phyloP scores from a whole-genome alignment of 176 grass and related monocot species.

The Alloteropsis semialata region DNA sequence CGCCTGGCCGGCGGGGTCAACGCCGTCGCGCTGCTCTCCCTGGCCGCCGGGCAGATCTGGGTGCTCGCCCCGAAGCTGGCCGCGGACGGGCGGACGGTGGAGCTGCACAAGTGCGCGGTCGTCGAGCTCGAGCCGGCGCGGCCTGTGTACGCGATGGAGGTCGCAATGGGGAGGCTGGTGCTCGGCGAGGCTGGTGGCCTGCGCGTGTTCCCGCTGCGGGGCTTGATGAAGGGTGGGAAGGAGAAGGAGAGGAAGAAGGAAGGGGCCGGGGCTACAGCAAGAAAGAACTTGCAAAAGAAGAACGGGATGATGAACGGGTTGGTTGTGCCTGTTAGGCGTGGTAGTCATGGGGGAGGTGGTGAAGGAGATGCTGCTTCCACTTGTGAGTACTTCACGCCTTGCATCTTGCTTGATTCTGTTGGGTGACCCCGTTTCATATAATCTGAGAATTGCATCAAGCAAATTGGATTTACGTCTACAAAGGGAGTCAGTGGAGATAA shows the following conservation, averaged over 20 bases:
- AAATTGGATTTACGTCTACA: not conserved
- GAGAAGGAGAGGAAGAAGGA: constrained; percentile 23
- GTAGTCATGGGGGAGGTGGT: not conserved
- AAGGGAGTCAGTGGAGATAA: not conserved
- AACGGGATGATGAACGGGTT: constrained; percentile 63
- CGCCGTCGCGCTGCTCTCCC: constrained; percentile 60
- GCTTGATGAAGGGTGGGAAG: constrained; percentile 61
- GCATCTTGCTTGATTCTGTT: constrained; percentile 5
- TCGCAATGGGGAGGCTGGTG: constrained; percentile 66
- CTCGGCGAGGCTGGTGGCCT: constrained; percentile 77
- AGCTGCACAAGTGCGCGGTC: constrained; percentile 83
- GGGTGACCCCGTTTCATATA: not conserved
- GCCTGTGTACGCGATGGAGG: constrained; percentile 68
- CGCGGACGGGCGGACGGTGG: constrained; percentile 40
- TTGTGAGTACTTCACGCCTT: constrained; percentile 30
- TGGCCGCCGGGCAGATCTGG: constrained; percentile 87
- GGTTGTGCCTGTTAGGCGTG: constrained; percentile 28
- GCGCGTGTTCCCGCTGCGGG: constrained; percentile 62
- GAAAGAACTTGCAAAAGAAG: constrained; percentile 33
- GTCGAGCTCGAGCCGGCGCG: constrained; percentile 56
- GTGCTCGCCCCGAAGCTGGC: constrained; percentile 46
- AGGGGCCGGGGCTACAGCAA: constrained; percentile 27
- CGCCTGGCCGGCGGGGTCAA: constrained; percentile 62
- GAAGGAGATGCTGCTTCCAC: constrained; percentile 36
- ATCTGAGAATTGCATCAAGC: not conserved